These are phyloP conservation scores for Boletus sp. DNA, from an alignment of 768 basidiomycete genomes.

Conservation along the genomic window DNA sequence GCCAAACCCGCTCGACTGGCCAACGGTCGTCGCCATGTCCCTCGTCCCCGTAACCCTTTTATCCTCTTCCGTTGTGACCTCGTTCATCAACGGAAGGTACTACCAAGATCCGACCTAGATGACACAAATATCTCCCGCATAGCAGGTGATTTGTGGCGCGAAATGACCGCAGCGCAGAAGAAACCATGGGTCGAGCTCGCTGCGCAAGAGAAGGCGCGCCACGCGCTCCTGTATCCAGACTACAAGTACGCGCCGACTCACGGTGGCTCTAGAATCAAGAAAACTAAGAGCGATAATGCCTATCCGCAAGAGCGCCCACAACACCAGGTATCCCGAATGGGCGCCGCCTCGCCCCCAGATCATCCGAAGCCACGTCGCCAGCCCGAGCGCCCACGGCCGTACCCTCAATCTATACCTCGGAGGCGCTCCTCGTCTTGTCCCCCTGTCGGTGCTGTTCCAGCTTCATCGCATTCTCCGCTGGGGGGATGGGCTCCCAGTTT, in stretches of 20 bases:
- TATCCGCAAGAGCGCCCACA: constrained; percentile 7
- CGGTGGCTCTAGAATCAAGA: constrained; percentile 20
- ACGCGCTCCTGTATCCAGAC: constrained; percentile 39
- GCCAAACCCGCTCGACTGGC: constrained; percentile 13
- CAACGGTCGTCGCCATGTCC: constrained; percentile 46
- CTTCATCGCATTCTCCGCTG: constrained; percentile 8
- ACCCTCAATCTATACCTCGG: constrained; percentile 17
- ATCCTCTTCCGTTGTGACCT: constrained; percentile 78
- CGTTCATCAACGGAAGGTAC: constrained; percentile 57
- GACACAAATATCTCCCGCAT: constrained; percentile 68
- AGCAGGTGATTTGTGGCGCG: constrained; percentile 63
- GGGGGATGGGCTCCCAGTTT: constrained; percentile 21
- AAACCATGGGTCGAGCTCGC: constrained; percentile 53
- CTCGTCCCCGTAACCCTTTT: constrained; percentile 74
- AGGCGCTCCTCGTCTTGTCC: constrained; percentile 43
- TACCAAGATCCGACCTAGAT: constrained; percentile 53
- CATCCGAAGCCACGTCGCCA: constrained; percentile 8
- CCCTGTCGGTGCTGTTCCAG: constrained; percentile 35
- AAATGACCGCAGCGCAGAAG: constrained; percentile 45
- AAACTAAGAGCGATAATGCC: constrained; percentile 11
- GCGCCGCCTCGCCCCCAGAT: neutral
- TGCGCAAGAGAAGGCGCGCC: constrained; percentile 43
- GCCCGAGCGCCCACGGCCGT: constrained; percentile 22
- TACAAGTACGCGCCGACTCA: constrained; percentile 40
- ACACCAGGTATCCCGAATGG: constrained; percentile 11